Percentiles rank a stretch among this genome's conserved stretches.
Evolutionary conservation across 1,139 yeast genomes (phyloP).

Genomic region (Hyphopichia pseudoburtonii): DNA sequence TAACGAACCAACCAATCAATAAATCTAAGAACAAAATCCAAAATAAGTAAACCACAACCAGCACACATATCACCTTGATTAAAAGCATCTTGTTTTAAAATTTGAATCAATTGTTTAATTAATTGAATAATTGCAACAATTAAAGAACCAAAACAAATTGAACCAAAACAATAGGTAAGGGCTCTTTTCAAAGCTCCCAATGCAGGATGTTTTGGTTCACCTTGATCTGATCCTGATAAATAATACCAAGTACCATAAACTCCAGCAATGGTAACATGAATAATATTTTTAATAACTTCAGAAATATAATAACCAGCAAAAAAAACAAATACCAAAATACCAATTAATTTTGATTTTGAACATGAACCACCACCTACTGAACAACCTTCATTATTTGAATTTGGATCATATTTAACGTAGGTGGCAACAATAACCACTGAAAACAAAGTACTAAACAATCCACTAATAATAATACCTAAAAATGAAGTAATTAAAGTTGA

Average conservation of each 20-base stretch:
- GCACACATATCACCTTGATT: slow-evolving; percentile 57
- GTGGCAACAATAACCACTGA: slow-evolving; percentile 70
- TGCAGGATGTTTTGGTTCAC: slow-evolving; percentile 80
- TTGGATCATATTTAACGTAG: slow-evolving; percentile 66
- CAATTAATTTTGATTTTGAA: slow-evolving; percentile 65
- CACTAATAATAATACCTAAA: slow-evolving; percentile 63
- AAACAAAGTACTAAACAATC: slow-evolving; percentile 65
- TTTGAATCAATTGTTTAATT: slow-evolving; percentile 47
- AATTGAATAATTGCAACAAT: slow-evolving; percentile 76
- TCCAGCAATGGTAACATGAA: slow-evolving; percentile 83
- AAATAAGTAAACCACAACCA: slow-evolving; percentile 51
- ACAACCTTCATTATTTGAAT: slow-evolving; percentile 36
- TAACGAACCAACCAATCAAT: slow-evolving; percentile 80
- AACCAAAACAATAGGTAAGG: slow-evolving; percentile 84
- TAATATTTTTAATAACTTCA: slow-evolving; percentile 81
- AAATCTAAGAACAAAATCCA: slow-evolving; percentile 62
- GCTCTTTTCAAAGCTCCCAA: slow-evolving; percentile 81
- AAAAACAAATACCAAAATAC: slow-evolving; percentile 65
- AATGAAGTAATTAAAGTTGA: slow-evolving; percentile 65
- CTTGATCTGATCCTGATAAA: slow-evolving; percentile 72
- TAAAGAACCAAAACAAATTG: slow-evolving; percentile 85
- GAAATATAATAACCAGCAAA: slow-evolving; percentile 86
- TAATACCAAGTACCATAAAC: slow-evolving; percentile 93
- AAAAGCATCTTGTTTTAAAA: slow-evolving; percentile 54
- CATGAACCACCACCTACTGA: slow-evolving; percentile 62